Conservation (phyloP, 371 early-diverging fungal species). For the Blakeslea trispora region DNA sequence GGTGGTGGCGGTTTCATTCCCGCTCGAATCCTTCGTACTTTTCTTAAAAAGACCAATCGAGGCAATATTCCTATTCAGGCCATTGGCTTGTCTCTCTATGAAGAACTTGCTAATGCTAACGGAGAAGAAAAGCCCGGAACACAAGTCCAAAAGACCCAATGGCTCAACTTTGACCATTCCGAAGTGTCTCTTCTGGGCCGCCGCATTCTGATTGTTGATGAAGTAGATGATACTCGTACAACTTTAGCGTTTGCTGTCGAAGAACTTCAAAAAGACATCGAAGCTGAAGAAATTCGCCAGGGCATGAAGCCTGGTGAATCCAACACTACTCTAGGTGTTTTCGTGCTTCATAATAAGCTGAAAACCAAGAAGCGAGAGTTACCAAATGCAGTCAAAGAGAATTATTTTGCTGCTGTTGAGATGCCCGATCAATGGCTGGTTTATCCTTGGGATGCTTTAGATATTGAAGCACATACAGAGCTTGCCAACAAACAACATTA, state of each 20-base stretch:
- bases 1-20: constrained; percentile 77
- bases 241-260: constrained; percentile 74
- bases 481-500: constrained; percentile 35
- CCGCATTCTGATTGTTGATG: constrained; percentile 76
- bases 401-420: constrained; percentile 71
- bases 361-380: constrained; percentile 71
- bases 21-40: constrained; percentile 74
- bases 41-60: constrained; percentile 66
- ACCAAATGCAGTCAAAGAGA: constrained; percentile 61
- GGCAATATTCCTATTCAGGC: constrained; percentile 81
- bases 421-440: constrained; percentile 79
- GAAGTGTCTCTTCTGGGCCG: constrained; percentile 64
- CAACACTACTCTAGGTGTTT: constrained; percentile 70
- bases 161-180: constrained; percentile 74
- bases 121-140: constrained; percentile 30
- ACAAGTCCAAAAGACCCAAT: constrained; percentile 78
- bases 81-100: constrained; percentile 76
- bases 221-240: constrained; percentile 78
- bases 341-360: constrained; percentile 78
- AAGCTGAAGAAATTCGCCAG: constrained; percentile 50
- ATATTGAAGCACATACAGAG: constrained; percentile 71
- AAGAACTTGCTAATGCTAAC: constrained; percentile 56
- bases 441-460: constrained; percentile 77
- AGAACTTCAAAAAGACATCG: constrained; percentile 72
- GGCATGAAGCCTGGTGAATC: constrained; percentile 56